These are phyloP conservation scores for Sanghuangporus sanghuang DNA, from an alignment of 1,284 basidiomycete genomes.

Conservation along the genomic window DNA sequence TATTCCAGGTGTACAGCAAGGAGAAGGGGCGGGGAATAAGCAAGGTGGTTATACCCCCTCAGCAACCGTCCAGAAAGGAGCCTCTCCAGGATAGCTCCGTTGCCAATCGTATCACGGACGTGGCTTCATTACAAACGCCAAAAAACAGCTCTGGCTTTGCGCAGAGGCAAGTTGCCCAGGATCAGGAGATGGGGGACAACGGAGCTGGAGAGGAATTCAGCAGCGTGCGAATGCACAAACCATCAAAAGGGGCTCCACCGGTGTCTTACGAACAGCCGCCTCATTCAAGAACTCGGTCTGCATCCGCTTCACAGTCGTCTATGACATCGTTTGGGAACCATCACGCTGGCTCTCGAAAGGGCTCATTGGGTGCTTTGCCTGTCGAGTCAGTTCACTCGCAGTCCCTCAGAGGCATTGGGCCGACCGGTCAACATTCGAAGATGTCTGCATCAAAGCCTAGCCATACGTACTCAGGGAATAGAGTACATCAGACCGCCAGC, in stretches of 20 bases:
- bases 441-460: conserved; percentile 2
- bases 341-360: conserved; percentile 7
- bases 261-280: conserved; percentile 12
- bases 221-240: conserved; percentile 5
- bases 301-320: conserved; percentile 14
- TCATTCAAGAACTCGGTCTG: conserved; percentile 7
- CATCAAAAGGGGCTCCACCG: conserved; percentile 11
- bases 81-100: conserved; percentile 11
- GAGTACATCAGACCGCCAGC: conserved; percentile 26
- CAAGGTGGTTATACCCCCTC: conserved; percentile 23
- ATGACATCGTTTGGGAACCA: conserved; percentile 5
- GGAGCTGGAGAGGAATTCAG: neutral
- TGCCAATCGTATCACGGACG: conserved; percentile 1
- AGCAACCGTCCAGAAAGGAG: conserved; percentile 5
- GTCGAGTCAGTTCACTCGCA: conserved; percentile 12
- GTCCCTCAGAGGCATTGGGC: neutral
- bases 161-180: neutral
- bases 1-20: conserved; percentile 56
- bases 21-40: conserved; percentile 46
- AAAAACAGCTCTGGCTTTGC: neutral
- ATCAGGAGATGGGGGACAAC: neutral
- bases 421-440: conserved; percentile 1
- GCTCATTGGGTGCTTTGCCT: conserved; percentile 9
- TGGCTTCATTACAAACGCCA: neutral
- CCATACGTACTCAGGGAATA: neutral